Evolutionary conservation across 202 grass and related monocot genomes (phyloP).

Genomic region (Hordeum pubiflorum): DNA sequence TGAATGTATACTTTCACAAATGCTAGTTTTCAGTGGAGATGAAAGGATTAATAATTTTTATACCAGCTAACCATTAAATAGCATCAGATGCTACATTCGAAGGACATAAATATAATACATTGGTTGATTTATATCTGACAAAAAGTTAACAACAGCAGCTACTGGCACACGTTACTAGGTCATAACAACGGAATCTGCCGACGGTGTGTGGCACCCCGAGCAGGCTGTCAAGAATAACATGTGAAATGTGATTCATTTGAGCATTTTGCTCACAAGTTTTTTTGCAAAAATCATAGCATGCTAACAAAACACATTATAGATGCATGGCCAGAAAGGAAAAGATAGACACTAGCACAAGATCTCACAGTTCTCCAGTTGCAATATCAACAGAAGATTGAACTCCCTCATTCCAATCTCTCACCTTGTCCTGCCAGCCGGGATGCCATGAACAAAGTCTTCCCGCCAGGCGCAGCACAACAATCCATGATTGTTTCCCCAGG

Average conservation of each 20-base stretch:
- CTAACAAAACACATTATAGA: not conserved
- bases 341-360: not conserved
- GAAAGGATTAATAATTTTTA: not conserved
- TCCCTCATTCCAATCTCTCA: constrained; percentile 18
- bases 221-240: constrained; percentile 3
- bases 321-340: not conserved
- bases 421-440: constrained; percentile 65
- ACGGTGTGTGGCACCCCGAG: not conserved
- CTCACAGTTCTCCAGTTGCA: not conserved
- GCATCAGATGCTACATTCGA: not conserved
- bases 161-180: not conserved
- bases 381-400: constrained; percentile 10
- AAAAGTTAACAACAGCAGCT: not conserved
- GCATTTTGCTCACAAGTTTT: constrained; percentile 6
- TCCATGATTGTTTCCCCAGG: constrained; percentile 85
- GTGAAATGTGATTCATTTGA: not conserved
- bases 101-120: constrained; percentile 8
- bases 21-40: not conserved
- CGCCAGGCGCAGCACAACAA: constrained; percentile 93
- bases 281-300: not conserved
- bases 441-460: constrained; percentile 94
- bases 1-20: not conserved
- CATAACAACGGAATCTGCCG: not conserved
- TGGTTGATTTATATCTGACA: not conserved
- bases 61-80: not conserved